These are phyloP conservation scores for Sclerotinia glacialis DNA, from an alignment of 2,329 filamentous ascomycete genomes.

Conservation along the genomic window DNA sequence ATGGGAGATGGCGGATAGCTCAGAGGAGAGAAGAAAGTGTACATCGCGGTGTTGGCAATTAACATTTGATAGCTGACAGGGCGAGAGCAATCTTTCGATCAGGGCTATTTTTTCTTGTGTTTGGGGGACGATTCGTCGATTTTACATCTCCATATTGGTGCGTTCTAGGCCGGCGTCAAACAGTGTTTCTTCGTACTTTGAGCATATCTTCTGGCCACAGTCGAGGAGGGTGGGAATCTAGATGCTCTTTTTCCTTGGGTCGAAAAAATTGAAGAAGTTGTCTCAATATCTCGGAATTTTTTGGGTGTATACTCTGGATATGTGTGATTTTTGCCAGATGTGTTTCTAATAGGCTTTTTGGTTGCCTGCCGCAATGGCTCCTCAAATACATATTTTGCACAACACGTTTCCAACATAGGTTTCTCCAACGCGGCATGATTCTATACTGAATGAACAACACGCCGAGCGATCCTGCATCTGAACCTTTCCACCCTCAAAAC, in stretches of 20 bases:
- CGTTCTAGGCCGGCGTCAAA: constrained; percentile 35
- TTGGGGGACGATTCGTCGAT: constrained; percentile 25
- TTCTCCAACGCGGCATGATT: too few species aligned
- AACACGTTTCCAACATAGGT: too few species aligned
- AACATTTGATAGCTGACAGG: constrained; percentile 21
- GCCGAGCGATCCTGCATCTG: too few species aligned
- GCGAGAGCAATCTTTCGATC: constrained; percentile 18
- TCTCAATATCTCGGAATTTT: not conserved
- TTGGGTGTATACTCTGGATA: not conserved
- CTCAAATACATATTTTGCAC: too few species aligned
- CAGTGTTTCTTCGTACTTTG: constrained; percentile 25
- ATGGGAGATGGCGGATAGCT: constrained; percentile 1
- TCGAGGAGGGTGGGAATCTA: constrained; percentile 22
- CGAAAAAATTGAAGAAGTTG: constrained; percentile 14
- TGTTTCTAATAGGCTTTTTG: constrained; percentile 6
- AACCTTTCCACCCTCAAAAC: too few species aligned
- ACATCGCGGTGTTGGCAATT: not conserved
- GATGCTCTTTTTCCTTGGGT: constrained; percentile 17
- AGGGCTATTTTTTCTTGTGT: constrained; percentile 23
- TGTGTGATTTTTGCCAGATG: constrained; percentile 3
- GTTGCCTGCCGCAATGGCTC: not conserved
- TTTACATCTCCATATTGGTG: constrained; percentile 27
- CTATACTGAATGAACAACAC: too few species aligned
- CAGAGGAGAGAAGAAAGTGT: not conserved
- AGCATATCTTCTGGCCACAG: constrained; percentile 24